Conservation (phyloP, 768 basidiomycete species). For the Termitomyces sp. region DNA sequence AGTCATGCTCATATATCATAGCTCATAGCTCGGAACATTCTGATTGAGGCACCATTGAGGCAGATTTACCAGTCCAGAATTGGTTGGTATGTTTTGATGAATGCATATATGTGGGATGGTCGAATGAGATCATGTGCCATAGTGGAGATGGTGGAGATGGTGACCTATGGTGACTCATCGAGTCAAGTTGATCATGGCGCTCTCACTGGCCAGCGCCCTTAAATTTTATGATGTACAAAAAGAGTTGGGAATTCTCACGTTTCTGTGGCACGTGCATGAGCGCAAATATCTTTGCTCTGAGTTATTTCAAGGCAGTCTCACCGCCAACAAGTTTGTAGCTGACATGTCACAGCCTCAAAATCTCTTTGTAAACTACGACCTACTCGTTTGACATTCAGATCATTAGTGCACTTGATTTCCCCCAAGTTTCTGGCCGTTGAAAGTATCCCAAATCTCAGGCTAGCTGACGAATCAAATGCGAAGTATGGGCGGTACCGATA, state of each 20-base stretch:
- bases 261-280: neutral
- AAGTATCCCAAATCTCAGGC: neutral
- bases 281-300: neutral
- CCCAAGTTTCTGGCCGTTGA: neutral
- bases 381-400: neutral
- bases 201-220: too few relatives aligned
- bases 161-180: too few relatives aligned
- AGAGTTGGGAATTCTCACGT: neutral
- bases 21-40: neutral
- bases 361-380: neutral
- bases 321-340: neutral
- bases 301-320: neutral
- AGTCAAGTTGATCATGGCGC: too few relatives aligned
- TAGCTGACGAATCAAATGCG: slow-evolving; percentile 4
- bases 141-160: too few relatives aligned
- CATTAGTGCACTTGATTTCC: neutral
- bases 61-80: neutral
- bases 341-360: neutral
- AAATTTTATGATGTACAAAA: too few relatives aligned
- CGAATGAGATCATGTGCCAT: too few relatives aligned
- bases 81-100: neutral
- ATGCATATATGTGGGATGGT: too few relatives aligned
- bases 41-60: neutral
- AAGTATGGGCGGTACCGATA: neutral
- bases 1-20: neutral